Percentiles rank a stretch among this genome's conserved stretches.
phyloP scores from a whole-genome alignment of 768 basidiomycete species.

The Chalciporus pseudorubinellus region DNA sequence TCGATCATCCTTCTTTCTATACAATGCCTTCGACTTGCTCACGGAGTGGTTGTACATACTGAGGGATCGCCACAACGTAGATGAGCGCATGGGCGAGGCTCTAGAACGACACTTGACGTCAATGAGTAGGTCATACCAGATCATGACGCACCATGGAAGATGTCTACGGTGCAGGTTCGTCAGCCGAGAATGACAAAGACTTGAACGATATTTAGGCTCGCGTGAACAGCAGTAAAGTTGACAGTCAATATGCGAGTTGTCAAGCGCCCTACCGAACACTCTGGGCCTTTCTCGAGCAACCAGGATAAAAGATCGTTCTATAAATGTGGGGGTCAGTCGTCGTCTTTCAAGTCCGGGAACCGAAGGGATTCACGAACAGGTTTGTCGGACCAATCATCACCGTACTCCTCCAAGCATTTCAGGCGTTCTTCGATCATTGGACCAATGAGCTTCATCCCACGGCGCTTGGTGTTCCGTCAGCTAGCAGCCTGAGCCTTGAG shows the following conservation, averaged over 20 bases:
- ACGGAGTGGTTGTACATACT: constrained; percentile 31
- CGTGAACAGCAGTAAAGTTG: constrained; percentile 22
- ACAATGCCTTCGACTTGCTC: constrained; percentile 34
- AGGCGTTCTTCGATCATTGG: constrained; percentile 32
- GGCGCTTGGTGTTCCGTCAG: constrained; percentile 2
- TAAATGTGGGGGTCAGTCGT: neutral
- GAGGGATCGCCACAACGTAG: constrained; percentile 32
- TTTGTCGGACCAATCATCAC: constrained; percentile 27
- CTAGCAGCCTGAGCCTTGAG: too few relatives aligned
- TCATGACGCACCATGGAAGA: constrained; percentile 11
- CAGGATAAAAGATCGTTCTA: constrained; percentile 34
- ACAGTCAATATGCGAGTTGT: constrained; percentile 4
- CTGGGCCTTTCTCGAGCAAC: constrained; percentile 25
- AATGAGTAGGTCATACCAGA: constrained; percentile 11
- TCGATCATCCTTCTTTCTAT: constrained; percentile 22
- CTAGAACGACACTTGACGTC: constrained; percentile 15
- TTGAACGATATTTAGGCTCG: neutral
- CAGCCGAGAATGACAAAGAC: neutral
- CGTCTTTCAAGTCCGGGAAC: neutral
- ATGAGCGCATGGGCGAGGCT: constrained; percentile 33
- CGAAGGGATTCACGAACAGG: constrained; percentile 23
- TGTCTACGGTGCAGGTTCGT: constrained; percentile 7
- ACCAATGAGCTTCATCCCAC: constrained; percentile 17
- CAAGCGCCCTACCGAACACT: constrained; percentile 22
- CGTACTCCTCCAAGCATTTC: constrained; percentile 18